These are phyloP conservation scores for Plasmodium cynomolgi DNA, from an alignment of 169 alveolate species.

Conservation along the genomic window DNA sequence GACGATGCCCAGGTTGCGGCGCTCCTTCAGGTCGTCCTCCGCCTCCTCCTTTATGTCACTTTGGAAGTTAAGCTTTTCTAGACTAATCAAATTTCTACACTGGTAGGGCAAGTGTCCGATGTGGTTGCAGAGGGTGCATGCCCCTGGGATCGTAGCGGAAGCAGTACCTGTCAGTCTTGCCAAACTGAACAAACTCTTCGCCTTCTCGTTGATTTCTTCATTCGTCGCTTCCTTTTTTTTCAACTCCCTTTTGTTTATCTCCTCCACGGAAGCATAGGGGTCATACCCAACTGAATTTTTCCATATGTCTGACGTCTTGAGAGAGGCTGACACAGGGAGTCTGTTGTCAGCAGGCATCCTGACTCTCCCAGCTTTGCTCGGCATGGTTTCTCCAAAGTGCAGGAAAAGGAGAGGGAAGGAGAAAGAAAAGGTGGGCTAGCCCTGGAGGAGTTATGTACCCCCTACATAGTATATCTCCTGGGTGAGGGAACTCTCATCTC, in stretches of 20 bases:
- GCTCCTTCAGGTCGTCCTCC: slow-evolving; percentile 66
- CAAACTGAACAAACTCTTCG: slow-evolving; percentile 36
- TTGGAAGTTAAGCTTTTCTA: slow-evolving; percentile 14
- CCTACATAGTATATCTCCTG: neutral
- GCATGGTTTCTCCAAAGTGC: slow-evolving; percentile 5
- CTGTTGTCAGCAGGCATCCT: slow-evolving; percentile 76
- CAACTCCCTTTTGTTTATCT: slow-evolving; percentile 27
- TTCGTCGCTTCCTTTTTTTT: slow-evolving; percentile 6
- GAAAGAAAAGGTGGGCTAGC: neutral
- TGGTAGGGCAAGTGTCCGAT: slow-evolving; percentile 74
- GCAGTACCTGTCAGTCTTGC: slow-evolving; percentile 41
- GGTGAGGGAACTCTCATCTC: neutral
- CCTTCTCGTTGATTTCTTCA: slow-evolving; percentile 65
- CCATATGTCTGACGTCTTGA: slow-evolving; percentile 75
- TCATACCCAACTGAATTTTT: slow-evolving; percentile 76
- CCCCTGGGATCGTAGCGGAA: slow-evolving; percentile 71
- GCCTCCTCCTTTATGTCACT: slow-evolving; percentile 38
- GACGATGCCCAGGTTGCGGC: slow-evolving; percentile 47
- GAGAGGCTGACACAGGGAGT: slow-evolving; percentile 74
- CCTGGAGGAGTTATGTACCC: neutral
- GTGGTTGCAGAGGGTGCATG: slow-evolving; percentile 60
- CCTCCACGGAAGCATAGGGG: slow-evolving; percentile 75
- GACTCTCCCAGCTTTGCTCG: slow-evolving; percentile 73
- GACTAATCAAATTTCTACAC: slow-evolving; percentile 50
- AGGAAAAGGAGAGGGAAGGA: neutral